Percentiles rank a stretch among this genome's conserved stretches.
Evolutionary conservation across 352 stramenopile species (phyloP).

Genomic region (Globisporangium barbulae): DNA sequence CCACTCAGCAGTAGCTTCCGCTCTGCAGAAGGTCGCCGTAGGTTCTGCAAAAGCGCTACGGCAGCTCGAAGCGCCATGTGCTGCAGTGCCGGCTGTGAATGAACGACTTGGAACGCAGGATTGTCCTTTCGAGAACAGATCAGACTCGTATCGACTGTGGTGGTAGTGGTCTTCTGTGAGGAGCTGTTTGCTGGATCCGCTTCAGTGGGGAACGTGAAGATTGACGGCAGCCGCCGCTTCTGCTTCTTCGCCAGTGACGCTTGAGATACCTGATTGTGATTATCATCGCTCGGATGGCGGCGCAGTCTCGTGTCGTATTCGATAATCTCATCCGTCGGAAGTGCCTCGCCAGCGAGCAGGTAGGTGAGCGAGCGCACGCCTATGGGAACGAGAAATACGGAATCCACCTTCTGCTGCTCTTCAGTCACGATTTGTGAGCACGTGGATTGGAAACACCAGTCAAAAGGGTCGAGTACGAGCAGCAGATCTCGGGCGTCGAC

Average conservation of each 20-base stretch:
- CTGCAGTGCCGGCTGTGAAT: conserved; percentile 11
- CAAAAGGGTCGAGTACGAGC: conserved; percentile 49
- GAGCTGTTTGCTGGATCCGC: neutral
- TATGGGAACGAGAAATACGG: conserved; percentile 36
- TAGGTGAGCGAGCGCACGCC: conserved; percentile 33
- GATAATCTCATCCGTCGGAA: conserved; percentile 50
- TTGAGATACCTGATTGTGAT: neutral
- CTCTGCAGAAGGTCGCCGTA: conserved; percentile 34
- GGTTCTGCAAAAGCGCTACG: conserved; percentile 26
- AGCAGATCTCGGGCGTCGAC: conserved; percentile 38
- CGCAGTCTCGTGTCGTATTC: conserved; percentile 23
- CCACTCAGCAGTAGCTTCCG: conserved; percentile 20
- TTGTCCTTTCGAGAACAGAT: neutral
- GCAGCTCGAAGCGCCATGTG: conserved; percentile 42
- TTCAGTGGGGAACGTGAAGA: conserved; percentile 34
- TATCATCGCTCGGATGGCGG: neutral
- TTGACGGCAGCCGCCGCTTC: conserved; percentile 27
- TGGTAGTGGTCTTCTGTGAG: neutral
- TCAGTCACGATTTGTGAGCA: conserved; percentile 25
- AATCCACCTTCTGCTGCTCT: conserved; percentile 4
- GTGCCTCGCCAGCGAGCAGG: conserved; percentile 26
- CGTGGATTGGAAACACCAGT: conserved; percentile 48
- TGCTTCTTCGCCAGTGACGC: conserved; percentile 8
- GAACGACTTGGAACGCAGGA: conserved; percentile 8
- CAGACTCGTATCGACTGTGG: neutral